Conservation (phyloP, 768 basidiomycete species). For the Kwoniella mangroviensis region DNA sequence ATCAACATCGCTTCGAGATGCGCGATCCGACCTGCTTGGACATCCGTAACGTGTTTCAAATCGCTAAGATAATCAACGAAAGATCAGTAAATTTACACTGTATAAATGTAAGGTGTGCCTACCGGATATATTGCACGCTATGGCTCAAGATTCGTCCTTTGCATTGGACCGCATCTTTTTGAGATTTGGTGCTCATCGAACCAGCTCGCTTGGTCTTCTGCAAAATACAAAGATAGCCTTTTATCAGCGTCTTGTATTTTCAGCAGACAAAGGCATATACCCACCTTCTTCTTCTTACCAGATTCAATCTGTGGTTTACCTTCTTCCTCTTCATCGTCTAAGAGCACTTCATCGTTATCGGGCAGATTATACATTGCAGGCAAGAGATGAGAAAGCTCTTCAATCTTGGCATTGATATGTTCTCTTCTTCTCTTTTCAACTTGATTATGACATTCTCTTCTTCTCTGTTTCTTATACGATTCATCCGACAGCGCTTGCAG, state of each 20-base stretch:
- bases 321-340: conserved; percentile 36
- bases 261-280: conserved; percentile 6
- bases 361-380: conserved; percentile 34
- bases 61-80: conserved; percentile 25
- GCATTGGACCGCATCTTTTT: conserved; percentile 43
- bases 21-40: conserved; percentile 37
- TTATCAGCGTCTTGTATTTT: neutral
- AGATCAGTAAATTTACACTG: too few relatives aligned
- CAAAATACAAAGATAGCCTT: too few relatives aligned
- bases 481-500: conserved; percentile 28
- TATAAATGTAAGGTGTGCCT: conserved; percentile 5
- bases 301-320: conserved; percentile 17
- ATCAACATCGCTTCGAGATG: conserved; percentile 41
- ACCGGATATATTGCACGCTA: conserved; percentile 50
- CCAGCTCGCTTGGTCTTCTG: conserved; percentile 41
- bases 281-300: conserved; percentile 39
- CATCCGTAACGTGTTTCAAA: conserved; percentile 34
- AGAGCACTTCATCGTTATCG: conserved; percentile 33
- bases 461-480: conserved; percentile 38
- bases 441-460: conserved; percentile 51
- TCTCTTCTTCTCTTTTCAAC: conserved; percentile 50
- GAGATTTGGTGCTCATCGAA: conserved; percentile 31
- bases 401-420: conserved; percentile 52
- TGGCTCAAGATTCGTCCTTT: conserved; percentile 46
- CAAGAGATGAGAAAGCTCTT: conserved; percentile 39